A percentile compares a stretch with the other conserved stretches of the same genome.
These are phyloP conservation scores for Stemphylium beticola DNA, from an alignment of 2,329 filamentous ascomycete genomes.

Conservation along the genomic window DNA sequence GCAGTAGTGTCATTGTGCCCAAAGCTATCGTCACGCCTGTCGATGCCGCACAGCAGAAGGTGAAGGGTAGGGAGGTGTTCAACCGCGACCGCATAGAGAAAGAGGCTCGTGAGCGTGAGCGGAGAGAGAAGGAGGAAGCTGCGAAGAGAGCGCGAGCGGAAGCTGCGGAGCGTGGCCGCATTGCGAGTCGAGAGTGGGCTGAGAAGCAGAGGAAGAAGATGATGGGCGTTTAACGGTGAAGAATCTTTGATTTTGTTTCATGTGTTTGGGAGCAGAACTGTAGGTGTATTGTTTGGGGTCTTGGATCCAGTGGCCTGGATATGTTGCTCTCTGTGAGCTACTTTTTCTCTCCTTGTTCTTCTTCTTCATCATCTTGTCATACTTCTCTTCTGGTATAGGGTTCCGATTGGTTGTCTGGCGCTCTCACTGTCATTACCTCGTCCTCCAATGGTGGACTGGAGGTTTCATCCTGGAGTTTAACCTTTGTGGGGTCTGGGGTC, in stretches of 20 bases:
- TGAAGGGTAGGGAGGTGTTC: conserved; percentile 56
- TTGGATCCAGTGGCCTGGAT: not conserved
- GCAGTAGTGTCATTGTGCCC: conserved; percentile 29
- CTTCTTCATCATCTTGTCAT: not conserved
- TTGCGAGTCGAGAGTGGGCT: conserved; percentile 56
- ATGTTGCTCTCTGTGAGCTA: not conserved
- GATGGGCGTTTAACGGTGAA: conserved; percentile 19
- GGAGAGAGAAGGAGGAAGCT: conserved; percentile 56
- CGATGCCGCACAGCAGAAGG: conserved; percentile 39
- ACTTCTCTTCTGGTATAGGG: no score
- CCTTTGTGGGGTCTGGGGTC: not conserved
- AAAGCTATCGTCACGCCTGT: conserved; percentile 38
- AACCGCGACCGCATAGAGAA: conserved; percentile 53
- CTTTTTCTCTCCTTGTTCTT: not conserved
- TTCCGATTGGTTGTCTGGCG: no score
- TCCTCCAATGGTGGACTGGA: conserved; percentile 9
- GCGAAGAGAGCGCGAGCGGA: conserved; percentile 54
- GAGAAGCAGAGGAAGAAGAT: conserved; percentile 54
- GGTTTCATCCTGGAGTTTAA: not conserved
- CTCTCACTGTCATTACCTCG: not conserved
- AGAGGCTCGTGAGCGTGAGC: conserved; percentile 48
- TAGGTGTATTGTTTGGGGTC: no score
- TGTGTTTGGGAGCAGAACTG: not conserved
- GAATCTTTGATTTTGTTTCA: not conserved
- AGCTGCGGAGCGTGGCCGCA: conserved; percentile 54